phyloP scores from a whole-genome alignment of 768 basidiomycete species.

The Boletus huronensis region DNA sequence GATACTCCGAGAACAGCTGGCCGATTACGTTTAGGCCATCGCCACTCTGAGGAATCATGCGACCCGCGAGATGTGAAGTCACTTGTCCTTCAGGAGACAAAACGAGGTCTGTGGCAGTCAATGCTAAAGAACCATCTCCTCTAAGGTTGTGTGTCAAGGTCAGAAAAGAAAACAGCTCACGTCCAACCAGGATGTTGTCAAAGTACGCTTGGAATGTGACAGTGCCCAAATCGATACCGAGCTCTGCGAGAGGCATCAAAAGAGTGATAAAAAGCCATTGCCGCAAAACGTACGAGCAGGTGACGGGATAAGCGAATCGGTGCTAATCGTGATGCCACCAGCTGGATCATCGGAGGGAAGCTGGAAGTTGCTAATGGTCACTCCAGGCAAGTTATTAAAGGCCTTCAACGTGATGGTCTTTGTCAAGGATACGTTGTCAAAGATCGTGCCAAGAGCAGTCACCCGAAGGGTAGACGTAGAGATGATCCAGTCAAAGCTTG shows the following conservation, averaged over 20 bases:
- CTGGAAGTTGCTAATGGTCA: slow-evolving; percentile 68
- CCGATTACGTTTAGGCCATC: slow-evolving; percentile 51
- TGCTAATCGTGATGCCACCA: slow-evolving; percentile 69
- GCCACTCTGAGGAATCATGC: slow-evolving; percentile 61
- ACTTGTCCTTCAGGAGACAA: slow-evolving; percentile 49
- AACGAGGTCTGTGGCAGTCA: slow-evolving; percentile 46
- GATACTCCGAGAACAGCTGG: slow-evolving; percentile 60
- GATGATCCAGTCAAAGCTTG: slow-evolving; percentile 66
- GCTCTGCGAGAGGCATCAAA: slow-evolving; percentile 39
- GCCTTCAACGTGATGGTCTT: slow-evolving; percentile 65
- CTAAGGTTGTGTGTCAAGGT: not conserved
- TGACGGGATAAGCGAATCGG: slow-evolving; percentile 63
- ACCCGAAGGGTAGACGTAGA: slow-evolving; percentile 62
- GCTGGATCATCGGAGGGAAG: slow-evolving; percentile 64
- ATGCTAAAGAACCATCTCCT: slow-evolving; percentile 37
- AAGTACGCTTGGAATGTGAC: slow-evolving; percentile 63
- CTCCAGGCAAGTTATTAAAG: slow-evolving; percentile 67
- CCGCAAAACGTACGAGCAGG: slow-evolving; percentile 50
- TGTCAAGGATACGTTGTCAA: slow-evolving; percentile 58
- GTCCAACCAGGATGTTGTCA: slow-evolving; percentile 53
- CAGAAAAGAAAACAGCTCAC: slow-evolving; percentile 37
- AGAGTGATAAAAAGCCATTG: not conserved
- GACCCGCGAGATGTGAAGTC: slow-evolving; percentile 55
- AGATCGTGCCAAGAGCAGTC: slow-evolving; percentile 63
- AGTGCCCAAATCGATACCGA: slow-evolving; percentile 67